These are phyloP conservation scores for Diaporthe sp. DNA, from an alignment of 2,329 filamentous ascomycete species.

Conservation along the genomic window DNA sequence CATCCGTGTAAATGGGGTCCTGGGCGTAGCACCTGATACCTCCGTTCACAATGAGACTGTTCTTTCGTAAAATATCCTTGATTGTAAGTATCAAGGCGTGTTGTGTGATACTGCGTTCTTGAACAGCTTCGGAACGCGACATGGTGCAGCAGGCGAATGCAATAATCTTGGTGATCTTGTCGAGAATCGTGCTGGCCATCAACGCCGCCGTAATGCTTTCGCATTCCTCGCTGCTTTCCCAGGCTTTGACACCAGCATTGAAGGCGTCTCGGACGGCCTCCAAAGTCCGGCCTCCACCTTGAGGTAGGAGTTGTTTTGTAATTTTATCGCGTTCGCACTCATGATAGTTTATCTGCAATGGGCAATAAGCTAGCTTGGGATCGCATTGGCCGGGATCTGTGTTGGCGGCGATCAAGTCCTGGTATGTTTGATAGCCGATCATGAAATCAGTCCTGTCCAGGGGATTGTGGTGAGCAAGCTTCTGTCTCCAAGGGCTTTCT, in stretches of 20 bases:
- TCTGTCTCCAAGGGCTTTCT: fast-evolving
- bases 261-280: not conserved
- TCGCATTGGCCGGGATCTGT: not conserved
- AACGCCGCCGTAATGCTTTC: not conserved
- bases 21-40: not conserved
- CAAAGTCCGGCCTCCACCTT: not conserved
- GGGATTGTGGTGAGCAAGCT: not conserved
- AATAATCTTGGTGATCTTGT: not conserved
- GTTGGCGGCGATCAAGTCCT: not conserved
- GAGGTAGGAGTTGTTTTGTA: not conserved
- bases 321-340: not conserved
- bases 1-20: not conserved
- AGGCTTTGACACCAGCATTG: not conserved
- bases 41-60: not conserved
- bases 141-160: constrained; percentile 15
- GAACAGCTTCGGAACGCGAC: too few species aligned
- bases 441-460: not conserved
- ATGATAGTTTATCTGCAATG: not conserved
- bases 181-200: not conserved
- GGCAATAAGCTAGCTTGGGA: not conserved
- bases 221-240: constrained; percentile 1
- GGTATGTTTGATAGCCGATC: not conserved
- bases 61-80: not conserved
- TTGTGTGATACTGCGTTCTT: not conserved
- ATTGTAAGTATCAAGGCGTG: constrained; percentile 12